phyloP scores from a whole-genome alignment of 2,329 filamentous ascomycete genomes.

The Beauveria sp. region DNA sequence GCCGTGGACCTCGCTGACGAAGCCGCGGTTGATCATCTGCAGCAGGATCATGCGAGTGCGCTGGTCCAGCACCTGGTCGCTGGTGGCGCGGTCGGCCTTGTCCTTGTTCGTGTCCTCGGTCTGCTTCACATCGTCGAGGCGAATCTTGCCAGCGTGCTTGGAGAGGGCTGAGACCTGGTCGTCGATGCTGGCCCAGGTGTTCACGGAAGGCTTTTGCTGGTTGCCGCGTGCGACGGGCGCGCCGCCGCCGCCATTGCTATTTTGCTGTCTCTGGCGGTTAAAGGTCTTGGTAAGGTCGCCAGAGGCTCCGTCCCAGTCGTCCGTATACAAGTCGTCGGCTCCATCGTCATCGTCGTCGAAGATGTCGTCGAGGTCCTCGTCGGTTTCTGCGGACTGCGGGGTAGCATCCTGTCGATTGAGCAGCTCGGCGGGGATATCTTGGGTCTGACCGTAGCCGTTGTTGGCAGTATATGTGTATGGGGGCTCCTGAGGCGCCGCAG shows the following conservation, averaged over 20 bases:
- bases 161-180: slow-evolving; percentile 83
- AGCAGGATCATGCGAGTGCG: slow-evolving; percentile 91
- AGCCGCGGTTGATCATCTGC: slow-evolving; percentile 88
- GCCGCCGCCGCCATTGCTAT: slow-evolving; percentile 31
- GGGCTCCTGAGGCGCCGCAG: slow-evolving; percentile 37
- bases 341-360: slow-evolving; percentile 43
- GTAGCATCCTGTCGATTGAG: slow-evolving; percentile 21
- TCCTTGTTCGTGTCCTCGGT: slow-evolving; percentile 58
- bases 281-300: slow-evolving; percentile 78
- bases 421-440: slow-evolving; percentile 26
- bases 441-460: slow-evolving; percentile 35
- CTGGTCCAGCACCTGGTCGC: slow-evolving; percentile 89
- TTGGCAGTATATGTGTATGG: slow-evolving; percentile 37
- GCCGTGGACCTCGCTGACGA: slow-evolving; percentile 87
- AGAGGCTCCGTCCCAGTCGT: slow-evolving; percentile 47
- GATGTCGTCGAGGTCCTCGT: slow-evolving; percentile 33
- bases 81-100: slow-evolving; percentile 87
- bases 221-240: slow-evolving; percentile 62
- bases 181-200: slow-evolving; percentile 72
- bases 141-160: slow-evolving; percentile 78
- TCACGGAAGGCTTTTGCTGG: slow-evolving; percentile 69
- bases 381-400: slow-evolving; percentile 16
- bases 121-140: slow-evolving; percentile 59
- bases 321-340: slow-evolving; percentile 54
- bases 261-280: slow-evolving; percentile 71